Percentiles rank a stretch among this genome's conserved stretches.
Evolutionary conservation across 768 basidiomycete species (phyloP).

Genomic region (Suillus cothurnatus): DNA sequence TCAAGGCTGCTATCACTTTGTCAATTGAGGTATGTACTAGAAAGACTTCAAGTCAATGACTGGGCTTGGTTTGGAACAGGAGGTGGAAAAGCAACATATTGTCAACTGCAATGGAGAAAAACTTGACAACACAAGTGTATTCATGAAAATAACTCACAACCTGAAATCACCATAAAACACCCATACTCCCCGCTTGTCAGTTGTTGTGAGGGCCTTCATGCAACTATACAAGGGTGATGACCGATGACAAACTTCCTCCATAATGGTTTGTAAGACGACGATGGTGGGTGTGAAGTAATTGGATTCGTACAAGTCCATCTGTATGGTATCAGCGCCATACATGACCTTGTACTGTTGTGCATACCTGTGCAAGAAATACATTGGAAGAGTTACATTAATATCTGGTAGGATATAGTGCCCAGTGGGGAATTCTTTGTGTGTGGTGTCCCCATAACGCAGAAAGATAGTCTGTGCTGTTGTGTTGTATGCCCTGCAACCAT

Average conservation of each 20-base stretch:
- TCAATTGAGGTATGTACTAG: no score
- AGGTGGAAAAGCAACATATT: neutral
- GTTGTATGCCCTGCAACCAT: conserved; percentile 65
- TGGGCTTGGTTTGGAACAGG: neutral
- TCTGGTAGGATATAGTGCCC: conserved; percentile 90
- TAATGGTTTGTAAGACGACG: conserved; percentile 90
- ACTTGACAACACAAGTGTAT: no score
- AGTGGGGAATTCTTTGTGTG: conserved; percentile 56
- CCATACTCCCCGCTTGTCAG: conserved; percentile 86
- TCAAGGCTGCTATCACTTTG: no score
- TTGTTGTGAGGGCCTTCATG: conserved; percentile 78
- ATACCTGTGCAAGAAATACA: conserved; percentile 86
- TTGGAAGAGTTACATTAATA: no score
- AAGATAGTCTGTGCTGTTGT: conserved; percentile 45
- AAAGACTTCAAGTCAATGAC: neutral
- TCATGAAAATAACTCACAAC: conserved; percentile 51
- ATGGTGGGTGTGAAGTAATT: conserved; percentile 74
- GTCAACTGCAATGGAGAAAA: neutral
- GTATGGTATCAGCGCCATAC: conserved; percentile 8
- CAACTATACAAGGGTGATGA: conserved; percentile 92
- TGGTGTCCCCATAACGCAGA: conserved; percentile 57
- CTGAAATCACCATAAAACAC: conserved; percentile 87
- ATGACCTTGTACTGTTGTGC: conserved; percentile 14
- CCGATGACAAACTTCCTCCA: conserved; percentile 95
- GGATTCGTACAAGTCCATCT: conserved; percentile 96